Conservation (phyloP, 106 monocot genomes). For the Gastrodia elata region DNA sequence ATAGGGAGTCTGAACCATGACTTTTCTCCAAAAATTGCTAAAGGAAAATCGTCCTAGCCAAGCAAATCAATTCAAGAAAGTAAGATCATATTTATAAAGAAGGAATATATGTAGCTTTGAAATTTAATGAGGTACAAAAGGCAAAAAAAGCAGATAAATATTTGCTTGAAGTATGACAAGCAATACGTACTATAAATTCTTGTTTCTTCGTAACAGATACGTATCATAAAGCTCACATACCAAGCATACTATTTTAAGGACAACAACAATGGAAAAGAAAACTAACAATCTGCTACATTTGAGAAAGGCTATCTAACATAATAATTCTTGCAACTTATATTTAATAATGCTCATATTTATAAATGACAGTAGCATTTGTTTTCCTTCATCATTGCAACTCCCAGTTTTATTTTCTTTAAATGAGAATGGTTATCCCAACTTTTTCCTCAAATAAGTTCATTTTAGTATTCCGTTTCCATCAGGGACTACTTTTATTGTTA, state of each 20-base stretch:
- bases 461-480: too few relatives aligned
- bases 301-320: too few relatives aligned
- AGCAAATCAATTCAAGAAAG: neutral
- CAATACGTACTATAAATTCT: neutral
- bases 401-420: too few relatives aligned
- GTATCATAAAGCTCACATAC: neutral
- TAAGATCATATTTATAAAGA: neutral
- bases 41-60: conserved; percentile 41
- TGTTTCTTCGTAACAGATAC: neutral
- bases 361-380: too few relatives aligned
- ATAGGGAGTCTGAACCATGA: conserved; percentile 41
- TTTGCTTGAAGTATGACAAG: neutral
- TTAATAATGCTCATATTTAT: too few relatives aligned
- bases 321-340: too few relatives aligned
- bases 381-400: too few relatives aligned
- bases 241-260: neutral
- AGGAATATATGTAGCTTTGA: neutral
- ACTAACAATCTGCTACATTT: neutral
- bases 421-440: too few relatives aligned
- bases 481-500: too few relatives aligned
- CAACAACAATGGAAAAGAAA: neutral
- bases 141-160: neutral
- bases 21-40: conserved; percentile 73
- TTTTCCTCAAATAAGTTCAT: too few relatives aligned
- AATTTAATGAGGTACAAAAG: neutral